phyloP scores from a whole-genome alignment of 768 basidiomycete species.

The Cyclocybe cylindracea region DNA sequence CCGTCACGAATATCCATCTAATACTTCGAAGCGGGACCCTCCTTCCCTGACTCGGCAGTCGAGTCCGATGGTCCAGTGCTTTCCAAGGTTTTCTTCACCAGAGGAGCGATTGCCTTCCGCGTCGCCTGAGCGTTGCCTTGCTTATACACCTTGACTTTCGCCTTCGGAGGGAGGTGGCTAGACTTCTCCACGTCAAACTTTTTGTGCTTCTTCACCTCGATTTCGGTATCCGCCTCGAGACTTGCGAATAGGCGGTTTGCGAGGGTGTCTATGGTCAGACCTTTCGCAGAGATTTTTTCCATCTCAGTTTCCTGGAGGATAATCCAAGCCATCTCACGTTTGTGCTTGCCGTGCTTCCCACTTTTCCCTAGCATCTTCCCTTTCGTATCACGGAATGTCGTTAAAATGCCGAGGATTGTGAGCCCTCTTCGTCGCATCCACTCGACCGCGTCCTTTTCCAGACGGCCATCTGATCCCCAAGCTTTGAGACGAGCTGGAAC shows the following conservation, averaged over 20 bases:
- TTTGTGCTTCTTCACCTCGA: slow-evolving; percentile 54
- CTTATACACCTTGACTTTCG: slow-evolving; percentile 55
- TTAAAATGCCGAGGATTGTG: slow-evolving; percentile 77
- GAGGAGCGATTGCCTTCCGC: slow-evolving; percentile 67
- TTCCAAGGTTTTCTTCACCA: slow-evolving; percentile 64
- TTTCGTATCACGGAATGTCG: slow-evolving; percentile 57
- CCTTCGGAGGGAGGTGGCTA: slow-evolving; percentile 29
- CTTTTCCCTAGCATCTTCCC: slow-evolving; percentile 33
- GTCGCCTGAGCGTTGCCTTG: slow-evolving; percentile 66
- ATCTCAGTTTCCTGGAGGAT: slow-evolving; percentile 40
- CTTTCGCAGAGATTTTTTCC: slow-evolving; percentile 10
- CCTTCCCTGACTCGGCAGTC: not conserved
- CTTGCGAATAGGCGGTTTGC: slow-evolving; percentile 55
- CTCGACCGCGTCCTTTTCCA: slow-evolving; percentile 37
- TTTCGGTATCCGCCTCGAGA: slow-evolving; percentile 53
- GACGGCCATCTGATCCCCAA: slow-evolving; percentile 49
- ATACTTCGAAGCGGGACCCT: not conserved
- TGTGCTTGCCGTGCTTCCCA: slow-evolving; percentile 46
- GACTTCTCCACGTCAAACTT: slow-evolving; percentile 36
- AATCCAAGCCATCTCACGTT: slow-evolving; percentile 69
- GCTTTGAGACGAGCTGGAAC: slow-evolving; percentile 70
- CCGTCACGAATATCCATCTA: not conserved
- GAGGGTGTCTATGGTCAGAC: slow-evolving; percentile 39
- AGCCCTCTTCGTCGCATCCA: slow-evolving; percentile 74
- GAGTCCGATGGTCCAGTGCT: not conserved